phyloP scores from a whole-genome alignment of 208 protist genomes.

The Leishmania tarentolae region DNA sequence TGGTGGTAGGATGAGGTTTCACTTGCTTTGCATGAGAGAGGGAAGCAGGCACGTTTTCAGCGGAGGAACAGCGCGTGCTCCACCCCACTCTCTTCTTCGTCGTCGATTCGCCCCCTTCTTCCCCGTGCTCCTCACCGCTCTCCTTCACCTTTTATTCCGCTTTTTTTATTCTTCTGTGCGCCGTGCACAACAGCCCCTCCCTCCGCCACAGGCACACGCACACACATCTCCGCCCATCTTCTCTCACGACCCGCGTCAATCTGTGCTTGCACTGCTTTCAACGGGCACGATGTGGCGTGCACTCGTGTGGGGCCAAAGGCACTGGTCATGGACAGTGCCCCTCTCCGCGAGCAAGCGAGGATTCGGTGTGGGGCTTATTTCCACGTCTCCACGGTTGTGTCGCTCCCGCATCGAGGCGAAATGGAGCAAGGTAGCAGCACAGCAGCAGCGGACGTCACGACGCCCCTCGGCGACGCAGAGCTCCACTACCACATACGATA shows the following conservation, averaged over 20 bases:
- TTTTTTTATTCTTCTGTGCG: not conserved
- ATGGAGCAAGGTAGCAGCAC: conserved; percentile 18
- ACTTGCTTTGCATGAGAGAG: not conserved
- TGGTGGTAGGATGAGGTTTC: not conserved
- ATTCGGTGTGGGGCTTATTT: not conserved
- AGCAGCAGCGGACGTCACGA: conserved; percentile 1
- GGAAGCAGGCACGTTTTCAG: not conserved
- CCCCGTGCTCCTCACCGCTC: not conserved
- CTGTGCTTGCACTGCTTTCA: not conserved
- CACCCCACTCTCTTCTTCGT: not conserved
- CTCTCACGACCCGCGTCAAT: not conserved
- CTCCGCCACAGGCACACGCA: not conserved
- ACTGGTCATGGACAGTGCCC: not conserved
- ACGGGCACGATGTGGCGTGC: not conserved
- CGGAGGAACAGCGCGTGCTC: not conserved
- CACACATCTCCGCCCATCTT: not conserved
- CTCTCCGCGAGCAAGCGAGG: not conserved
- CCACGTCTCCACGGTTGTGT: not conserved
- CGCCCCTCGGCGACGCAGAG: not conserved
- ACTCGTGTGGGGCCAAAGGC: not conserved
- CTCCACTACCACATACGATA: conserved; percentile 28
- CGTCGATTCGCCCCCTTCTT: not conserved
- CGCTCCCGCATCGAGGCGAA: conserved; percentile 9
- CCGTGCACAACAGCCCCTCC: not conserved
- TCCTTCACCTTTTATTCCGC: not conserved